Conservation (phyloP, 1,284 basidiomycete genomes). For the Rhodotorula sp. region DNA sequence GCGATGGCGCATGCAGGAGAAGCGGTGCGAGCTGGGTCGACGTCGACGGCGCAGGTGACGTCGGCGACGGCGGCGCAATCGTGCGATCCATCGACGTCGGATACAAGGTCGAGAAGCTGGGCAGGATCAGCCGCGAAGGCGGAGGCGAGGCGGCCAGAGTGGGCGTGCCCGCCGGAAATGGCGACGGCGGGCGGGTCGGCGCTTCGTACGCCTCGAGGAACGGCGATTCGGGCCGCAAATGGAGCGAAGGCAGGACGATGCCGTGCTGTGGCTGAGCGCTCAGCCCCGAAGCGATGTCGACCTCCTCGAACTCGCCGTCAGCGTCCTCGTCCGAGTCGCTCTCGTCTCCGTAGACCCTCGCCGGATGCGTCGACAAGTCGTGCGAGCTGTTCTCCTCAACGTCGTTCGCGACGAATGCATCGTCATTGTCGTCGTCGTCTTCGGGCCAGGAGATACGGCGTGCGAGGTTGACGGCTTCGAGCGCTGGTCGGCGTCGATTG, state of each 20-base stretch:
- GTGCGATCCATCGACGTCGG: not conserved
- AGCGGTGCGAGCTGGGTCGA: not conserved
- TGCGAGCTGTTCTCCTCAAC: too few species aligned
- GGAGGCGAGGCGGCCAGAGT: too few species aligned
- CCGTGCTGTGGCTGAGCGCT: not conserved
- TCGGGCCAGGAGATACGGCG: not conserved
- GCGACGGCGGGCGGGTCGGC: not conserved
- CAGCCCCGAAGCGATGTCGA: not conserved
- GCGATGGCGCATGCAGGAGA: not conserved
- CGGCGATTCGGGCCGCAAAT: not conserved
- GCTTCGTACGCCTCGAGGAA: not conserved
- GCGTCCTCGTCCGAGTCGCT: not conserved
- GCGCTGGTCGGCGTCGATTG: not conserved
- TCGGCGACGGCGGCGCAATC: too few species aligned
- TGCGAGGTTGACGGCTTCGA: not conserved
- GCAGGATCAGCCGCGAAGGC: too few species aligned
- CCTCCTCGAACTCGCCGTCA: slow-evolving; percentile 7
- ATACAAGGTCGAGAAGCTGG: not conserved
- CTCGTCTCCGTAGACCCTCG: not conserved
- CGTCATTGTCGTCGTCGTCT: not conserved
- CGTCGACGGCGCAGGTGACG: not conserved
- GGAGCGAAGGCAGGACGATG: not conserved
- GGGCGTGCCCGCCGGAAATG: not conserved
- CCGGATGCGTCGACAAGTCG: not conserved
- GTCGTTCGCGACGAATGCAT: too few species aligned